These are phyloP conservation scores for Metarhizium anisopliae DNA, from an alignment of 2,329 filamentous ascomycete species.

Conservation along the genomic window DNA sequence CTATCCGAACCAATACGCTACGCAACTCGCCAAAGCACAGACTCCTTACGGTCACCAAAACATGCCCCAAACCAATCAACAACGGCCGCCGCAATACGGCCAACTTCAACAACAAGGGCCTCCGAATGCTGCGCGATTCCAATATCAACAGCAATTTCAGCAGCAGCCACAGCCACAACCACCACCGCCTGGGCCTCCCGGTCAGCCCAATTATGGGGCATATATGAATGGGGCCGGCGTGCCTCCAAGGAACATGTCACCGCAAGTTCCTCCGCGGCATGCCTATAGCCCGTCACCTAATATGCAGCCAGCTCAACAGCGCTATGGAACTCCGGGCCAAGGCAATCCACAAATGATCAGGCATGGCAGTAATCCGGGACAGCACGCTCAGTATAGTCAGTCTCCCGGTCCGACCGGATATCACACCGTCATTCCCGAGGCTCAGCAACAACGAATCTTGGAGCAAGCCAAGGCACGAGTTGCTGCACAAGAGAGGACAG, in stretches of 20 bases:
- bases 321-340: conserved; percentile 22
- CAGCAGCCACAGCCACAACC: neutral
- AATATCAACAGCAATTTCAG: conserved; percentile 23
- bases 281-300: conserved; percentile 30
- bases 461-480: conserved; percentile 42
- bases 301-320: conserved; percentile 22
- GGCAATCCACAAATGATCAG: conserved; percentile 21
- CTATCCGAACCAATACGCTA: conserved; percentile 36
- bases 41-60: conserved; percentile 43
- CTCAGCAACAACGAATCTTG: conserved; percentile 40
- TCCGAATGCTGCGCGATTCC: conserved; percentile 32
- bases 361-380: conserved; percentile 23
- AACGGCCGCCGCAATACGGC: conserved; percentile 30
- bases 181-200: conserved; percentile 20
- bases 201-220: conserved; percentile 25
- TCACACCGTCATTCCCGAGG: conserved; percentile 39
- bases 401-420: conserved; percentile 34
- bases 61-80: conserved; percentile 39
- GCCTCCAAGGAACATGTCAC: conserved; percentile 34
- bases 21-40: conserved; percentile 43
- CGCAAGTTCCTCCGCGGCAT: conserved; percentile 30
- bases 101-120: conserved; percentile 33
- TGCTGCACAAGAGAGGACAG: conserved; percentile 33
- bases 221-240: conserved; percentile 36
- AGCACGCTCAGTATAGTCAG: conserved; percentile 21